Conservation (phyloP, 1,139 yeast genomes). For the Taphrina wiesneri region DNA sequence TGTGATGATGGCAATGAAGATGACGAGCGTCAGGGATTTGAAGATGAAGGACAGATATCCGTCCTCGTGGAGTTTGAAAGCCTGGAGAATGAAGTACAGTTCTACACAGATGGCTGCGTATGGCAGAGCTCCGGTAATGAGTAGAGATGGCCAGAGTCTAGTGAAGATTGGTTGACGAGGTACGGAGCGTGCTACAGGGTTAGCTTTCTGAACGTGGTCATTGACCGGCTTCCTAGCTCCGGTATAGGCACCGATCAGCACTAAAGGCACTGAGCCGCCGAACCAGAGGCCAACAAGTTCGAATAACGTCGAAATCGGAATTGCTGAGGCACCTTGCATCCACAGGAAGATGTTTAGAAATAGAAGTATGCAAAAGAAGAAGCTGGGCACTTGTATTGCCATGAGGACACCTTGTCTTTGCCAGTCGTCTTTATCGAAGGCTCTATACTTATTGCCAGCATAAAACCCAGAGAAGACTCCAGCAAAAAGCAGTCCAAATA, state of each 20-base stretch:
- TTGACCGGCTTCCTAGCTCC: constrained; percentile 34
- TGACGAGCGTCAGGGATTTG: constrained; percentile 69
- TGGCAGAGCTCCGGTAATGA: constrained; percentile 67
- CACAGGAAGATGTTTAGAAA: constrained; percentile 68
- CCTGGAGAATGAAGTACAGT: constrained; percentile 68
- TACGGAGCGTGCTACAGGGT: constrained; percentile 45
- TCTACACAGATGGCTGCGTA: constrained; percentile 82
- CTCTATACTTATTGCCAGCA: constrained; percentile 63
- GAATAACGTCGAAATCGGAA: constrained; percentile 75
- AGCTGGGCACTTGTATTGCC: constrained; percentile 56
- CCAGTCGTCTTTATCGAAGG: constrained; percentile 48
- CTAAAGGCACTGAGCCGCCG: constrained; percentile 69
- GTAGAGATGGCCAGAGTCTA: constrained; percentile 42
- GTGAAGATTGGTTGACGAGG: constrained; percentile 51
- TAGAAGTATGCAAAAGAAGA: constrained; percentile 57
- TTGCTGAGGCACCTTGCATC: constrained; percentile 70
- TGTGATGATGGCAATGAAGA: constrained; percentile 60
- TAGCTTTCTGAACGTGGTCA: constrained; percentile 42
- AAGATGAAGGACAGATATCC: constrained; percentile 71
- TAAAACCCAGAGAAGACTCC: constrained; percentile 72
- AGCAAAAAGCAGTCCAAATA: constrained; percentile 63
- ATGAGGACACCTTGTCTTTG: constrained; percentile 42
- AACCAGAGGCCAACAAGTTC: constrained; percentile 60
- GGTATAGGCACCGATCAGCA: constrained; percentile 66
- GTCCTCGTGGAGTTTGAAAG: constrained; percentile 78